These are phyloP conservation scores for Platanthera guangdongensis DNA, from an alignment of 106 monocot genomes.

Conservation along the genomic window DNA sequence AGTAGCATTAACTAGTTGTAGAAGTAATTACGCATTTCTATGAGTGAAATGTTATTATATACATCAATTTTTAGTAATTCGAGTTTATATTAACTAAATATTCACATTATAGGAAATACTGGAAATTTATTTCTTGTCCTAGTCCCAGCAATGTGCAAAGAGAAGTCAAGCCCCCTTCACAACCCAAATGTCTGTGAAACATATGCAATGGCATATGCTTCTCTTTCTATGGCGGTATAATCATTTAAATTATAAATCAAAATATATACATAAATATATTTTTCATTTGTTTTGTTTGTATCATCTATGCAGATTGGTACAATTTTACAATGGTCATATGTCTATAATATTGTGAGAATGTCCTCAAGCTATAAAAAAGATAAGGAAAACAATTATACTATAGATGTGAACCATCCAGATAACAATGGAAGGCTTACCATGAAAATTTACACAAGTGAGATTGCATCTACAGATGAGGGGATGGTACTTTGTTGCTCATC, in stretches of 20 bases:
- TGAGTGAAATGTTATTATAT: not conserved
- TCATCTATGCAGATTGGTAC: constrained; percentile 41
- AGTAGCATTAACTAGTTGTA: not conserved
- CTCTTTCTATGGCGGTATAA: constrained; percentile 81
- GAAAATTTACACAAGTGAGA: not conserved
- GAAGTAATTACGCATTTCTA: not conserved
- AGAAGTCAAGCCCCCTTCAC: constrained; percentile 69
- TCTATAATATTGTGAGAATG: constrained; percentile 48
- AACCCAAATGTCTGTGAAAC: constrained; percentile 41
- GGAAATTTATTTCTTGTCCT: constrained; percentile 67
- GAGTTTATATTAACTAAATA: constrained; percentile 2
- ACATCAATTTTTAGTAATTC: not conserved
- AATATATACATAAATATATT: not conserved
- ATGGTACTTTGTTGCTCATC: constrained; percentile 10
- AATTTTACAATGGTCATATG: constrained; percentile 54
- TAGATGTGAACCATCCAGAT: constrained; percentile 3
- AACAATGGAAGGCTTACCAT: constrained; percentile 17
- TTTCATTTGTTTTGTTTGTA: not conserved
- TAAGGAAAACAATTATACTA: not conserved
- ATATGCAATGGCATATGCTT: constrained; percentile 56
- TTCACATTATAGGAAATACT: constrained; percentile 40
- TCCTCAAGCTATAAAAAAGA: constrained; percentile 20
- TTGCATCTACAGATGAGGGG: constrained; percentile 6
- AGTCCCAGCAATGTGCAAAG: constrained; percentile 68
- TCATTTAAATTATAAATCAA: not conserved